Evolutionary conservation across 176 grass and related monocot genomes (phyloP), one percentile per base, ranked within the genome.

Genomic region (Oryza glumipatula): DNA sequence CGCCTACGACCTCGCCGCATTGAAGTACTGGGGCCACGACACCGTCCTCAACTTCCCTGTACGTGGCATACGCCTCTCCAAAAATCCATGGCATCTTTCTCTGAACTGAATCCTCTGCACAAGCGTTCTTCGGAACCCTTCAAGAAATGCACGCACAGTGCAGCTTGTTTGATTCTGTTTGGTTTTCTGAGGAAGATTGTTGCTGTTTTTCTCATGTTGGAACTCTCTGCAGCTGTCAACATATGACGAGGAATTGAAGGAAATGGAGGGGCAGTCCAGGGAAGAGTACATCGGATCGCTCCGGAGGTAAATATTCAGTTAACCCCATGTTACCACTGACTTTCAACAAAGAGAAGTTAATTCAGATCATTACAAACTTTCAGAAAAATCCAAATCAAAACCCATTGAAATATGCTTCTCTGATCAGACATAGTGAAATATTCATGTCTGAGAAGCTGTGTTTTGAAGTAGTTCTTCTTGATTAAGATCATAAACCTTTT

Each of bases 31-130:
- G 95, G 92, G 95, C 30, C 86, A 48, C 8, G 90, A 51, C 61
- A 89, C 90, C 80, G 78, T 88, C 51, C 95, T 97, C 82, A 97
- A 97, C 85, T 94, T 97, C 38, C 86, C 88, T 78, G 95, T 94
- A 91, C 36, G 68, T 56, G 0, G 9, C 9, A 61, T n/a, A 61
- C 1, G 6, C 51, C 19, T 9, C 19, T 58, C 35, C 83, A 72
- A 52, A 52, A 60, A 45, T 33, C 24, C 17, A n/a, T 72, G 51
- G 41, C 52, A 35, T 83, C 4, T 54, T 15, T 54, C 21, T 61
- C 56, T 61, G 56, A 61, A 61, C 4, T 4, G 56, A 61, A 61
- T 61, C 9, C 6, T 56, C 51, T 56, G 16, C 17, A 19, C 14
- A 19, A 22, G 56, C 22, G 11, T 61, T n/a, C 56, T 22, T 61